Evolutionary conservation across 139 green algal species (phyloP).

Genomic region (Astrephomene gubernaculifera): DNA sequence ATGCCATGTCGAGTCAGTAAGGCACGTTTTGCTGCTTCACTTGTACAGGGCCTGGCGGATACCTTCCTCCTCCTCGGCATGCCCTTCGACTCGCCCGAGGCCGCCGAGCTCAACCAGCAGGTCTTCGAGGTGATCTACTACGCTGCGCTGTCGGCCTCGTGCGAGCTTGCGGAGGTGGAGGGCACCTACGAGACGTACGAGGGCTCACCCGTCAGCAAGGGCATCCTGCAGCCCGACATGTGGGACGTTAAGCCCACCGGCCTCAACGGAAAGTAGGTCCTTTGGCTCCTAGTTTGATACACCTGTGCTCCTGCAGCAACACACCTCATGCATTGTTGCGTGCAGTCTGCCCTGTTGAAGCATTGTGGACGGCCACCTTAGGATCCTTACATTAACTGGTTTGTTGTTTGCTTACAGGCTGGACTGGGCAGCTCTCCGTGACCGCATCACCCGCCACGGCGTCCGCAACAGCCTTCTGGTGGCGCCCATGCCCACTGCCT

Average conservation of each 20-base stretch:
- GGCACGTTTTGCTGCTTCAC: too few species aligned
- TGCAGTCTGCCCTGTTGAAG: not conserved
- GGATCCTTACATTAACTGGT: not conserved
- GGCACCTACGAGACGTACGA: constrained; percentile 93
- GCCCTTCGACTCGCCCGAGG: constrained; percentile 94
- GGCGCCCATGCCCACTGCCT: constrained; percentile 98
- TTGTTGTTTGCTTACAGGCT: constrained; percentile 61
- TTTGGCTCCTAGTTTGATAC: too few species aligned
- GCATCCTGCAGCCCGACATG: constrained; percentile 96
- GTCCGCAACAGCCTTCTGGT: constrained; percentile 98
- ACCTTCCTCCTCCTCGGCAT: constrained; percentile 98
- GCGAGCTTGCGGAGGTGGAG: constrained; percentile 83
- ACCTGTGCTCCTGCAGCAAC: too few species aligned
- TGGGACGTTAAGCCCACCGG: constrained; percentile 85
- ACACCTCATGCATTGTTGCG: too few species aligned
- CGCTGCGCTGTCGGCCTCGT: constrained; percentile 85
- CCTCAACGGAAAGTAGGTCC: constrained; percentile 21
- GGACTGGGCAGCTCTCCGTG: constrained; percentile 89
- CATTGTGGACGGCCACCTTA: not conserved
- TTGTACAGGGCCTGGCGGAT: constrained; percentile 95
- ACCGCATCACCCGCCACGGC: constrained; percentile 83
- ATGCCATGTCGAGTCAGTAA: too few species aligned
- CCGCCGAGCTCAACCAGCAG: constrained; percentile 87
- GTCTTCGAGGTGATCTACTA: constrained; percentile 99
- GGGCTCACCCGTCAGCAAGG: constrained; percentile 85